phyloP scores from a whole-genome alignment of 2,329 filamentous ascomycete species.

The Arthrinium puccinioides region DNA sequence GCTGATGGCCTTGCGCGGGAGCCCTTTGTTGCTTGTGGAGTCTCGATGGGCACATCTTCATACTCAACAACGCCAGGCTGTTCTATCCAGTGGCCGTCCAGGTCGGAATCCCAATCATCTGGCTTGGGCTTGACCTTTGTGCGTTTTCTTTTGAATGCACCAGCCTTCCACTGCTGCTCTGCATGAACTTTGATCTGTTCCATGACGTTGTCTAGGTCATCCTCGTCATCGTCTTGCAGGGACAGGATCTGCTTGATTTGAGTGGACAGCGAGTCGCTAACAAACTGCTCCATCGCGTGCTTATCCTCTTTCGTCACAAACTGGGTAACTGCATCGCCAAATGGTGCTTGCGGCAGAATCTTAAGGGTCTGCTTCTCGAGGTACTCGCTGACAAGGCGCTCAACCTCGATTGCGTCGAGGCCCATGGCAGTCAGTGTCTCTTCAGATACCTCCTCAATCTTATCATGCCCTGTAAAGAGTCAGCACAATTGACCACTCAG shows the following conservation, averaged over 20 bases:
- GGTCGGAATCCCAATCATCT: conserved; percentile 78
- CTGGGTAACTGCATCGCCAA: conserved; percentile 85
- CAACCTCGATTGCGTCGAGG: conserved; percentile 76
- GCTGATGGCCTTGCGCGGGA: conserved; percentile 18
- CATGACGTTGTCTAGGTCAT: conserved; percentile 67
- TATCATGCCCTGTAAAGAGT: conserved; percentile 22
- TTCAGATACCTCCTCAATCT: conserved; percentile 54
- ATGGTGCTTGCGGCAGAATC: conserved; percentile 85
- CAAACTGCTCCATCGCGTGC: conserved; percentile 78
- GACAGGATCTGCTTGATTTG: conserved; percentile 65
- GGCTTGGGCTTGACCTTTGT: conserved; percentile 69
- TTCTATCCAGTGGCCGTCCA: conserved; percentile 81
- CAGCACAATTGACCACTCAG: conserved; percentile 6
- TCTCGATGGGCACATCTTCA: conserved; percentile 29
- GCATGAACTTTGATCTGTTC: conserved; percentile 61
- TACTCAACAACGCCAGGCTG: conserved; percentile 60
- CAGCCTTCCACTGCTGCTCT: conserved; percentile 64
- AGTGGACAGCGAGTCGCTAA: conserved; percentile 61
- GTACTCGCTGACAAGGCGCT: conserved; percentile 82
- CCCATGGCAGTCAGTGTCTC: conserved; percentile 54
- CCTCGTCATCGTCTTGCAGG: conserved; percentile 58
- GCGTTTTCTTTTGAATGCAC: conserved; percentile 46
- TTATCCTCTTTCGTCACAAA: conserved; percentile 96
- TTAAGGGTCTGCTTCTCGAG: conserved; percentile 82
- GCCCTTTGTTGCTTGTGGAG: conserved; percentile 23